Evolutionary conservation across 164 flowering plant genomes (phyloP), one percentile per base, ranked within the genome.

Genomic region (Vitis rupestris): DNA sequence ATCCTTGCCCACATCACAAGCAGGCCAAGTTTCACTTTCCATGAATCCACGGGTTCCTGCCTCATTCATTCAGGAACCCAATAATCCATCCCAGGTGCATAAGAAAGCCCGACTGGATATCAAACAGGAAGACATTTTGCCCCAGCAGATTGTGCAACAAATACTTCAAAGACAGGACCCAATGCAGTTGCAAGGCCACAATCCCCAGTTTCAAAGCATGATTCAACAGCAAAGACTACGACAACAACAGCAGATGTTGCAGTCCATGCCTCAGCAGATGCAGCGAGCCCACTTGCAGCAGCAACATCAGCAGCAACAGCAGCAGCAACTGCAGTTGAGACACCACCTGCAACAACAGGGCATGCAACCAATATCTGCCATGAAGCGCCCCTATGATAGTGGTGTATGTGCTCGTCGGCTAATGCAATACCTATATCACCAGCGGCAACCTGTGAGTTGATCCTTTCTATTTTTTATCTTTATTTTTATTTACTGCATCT

Each of bases 351-450:
- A 86, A 58, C 94, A 86, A 52, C 94, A 84, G 70, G 76, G 83
- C 12, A 57, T 85, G 79, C 97, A 84, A 72, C 86, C 87, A 27
- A 56, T 73, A 64, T 59, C 88, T 63, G 74, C 74, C 2, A 57
- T 80, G 68, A 91, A 89, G 75, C 90, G 90, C 9, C 87, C 94
- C n/a, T 82, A 73, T 81, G 97, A 93, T 63, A 79, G 88, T 74
- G 97, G 94, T 58, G 84, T 93, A 50, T 95, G 99, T 78, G 90
- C 97, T 58, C 94, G 98, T 23, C 81, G 97, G 61, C 67, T 95
- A 64, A 96, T 93, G 99, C 97, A 96, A 65, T 96, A 93, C 74
- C 70, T 96, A 27, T 96, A 89, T 84, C 99, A 96, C 74, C 98
- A 91, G 73, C 79, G 95, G 31, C 95, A 93, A 64, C 57, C 87